A percentile compares a stretch with the other conserved stretches of the same genome.
phyloP scores from a whole-genome alignment of 1,284 basidiomycete species.

The Apiotrichum gamsii region DNA sequence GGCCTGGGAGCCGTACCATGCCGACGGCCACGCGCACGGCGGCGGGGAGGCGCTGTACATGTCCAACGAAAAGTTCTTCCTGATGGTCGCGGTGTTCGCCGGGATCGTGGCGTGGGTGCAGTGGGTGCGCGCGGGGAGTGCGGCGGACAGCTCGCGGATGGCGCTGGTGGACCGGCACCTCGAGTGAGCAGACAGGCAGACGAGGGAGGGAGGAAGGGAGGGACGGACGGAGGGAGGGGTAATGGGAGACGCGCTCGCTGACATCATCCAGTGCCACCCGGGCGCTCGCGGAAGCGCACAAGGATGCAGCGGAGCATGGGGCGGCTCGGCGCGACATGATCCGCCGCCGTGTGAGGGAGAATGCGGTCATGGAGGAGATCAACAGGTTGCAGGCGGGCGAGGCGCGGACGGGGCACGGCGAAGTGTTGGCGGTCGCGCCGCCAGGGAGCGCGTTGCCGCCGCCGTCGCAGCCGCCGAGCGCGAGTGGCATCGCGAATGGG shows the following conservation, averaged over 20 bases:
- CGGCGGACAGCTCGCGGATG: constrained; percentile 24
- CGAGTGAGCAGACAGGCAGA: constrained; percentile 32
- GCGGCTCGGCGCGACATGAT: too few species aligned
- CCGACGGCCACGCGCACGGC: constrained; percentile 6
- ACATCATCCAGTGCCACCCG: not conserved
- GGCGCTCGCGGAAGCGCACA: not conserved
- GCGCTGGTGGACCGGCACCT: constrained; percentile 32
- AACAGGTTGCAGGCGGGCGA: not conserved
- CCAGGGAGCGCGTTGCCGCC: too few species aligned
- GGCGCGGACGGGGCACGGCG: not conserved
- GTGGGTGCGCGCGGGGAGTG: constrained; percentile 17
- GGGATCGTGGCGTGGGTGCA: constrained; percentile 5
- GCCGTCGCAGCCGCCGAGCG: not conserved
- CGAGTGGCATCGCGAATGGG: too few species aligned
- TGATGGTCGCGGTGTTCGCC: constrained; percentile 6
- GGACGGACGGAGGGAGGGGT: too few species aligned
- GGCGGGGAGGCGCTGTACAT: constrained; percentile 15
- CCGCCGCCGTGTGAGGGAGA: too few species aligned
- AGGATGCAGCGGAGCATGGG: too few species aligned
- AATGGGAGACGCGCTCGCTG: not conserved
- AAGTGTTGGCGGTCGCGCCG: too few species aligned
- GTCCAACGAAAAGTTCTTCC: constrained; percentile 12
- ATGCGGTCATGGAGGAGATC: too few species aligned
- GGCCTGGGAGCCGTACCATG: constrained; percentile 17
- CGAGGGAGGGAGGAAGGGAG: too few species aligned